Conservation (phyloP, 2,329 filamentous ascomycete genomes). For the Cryphonectria japonica region DNA sequence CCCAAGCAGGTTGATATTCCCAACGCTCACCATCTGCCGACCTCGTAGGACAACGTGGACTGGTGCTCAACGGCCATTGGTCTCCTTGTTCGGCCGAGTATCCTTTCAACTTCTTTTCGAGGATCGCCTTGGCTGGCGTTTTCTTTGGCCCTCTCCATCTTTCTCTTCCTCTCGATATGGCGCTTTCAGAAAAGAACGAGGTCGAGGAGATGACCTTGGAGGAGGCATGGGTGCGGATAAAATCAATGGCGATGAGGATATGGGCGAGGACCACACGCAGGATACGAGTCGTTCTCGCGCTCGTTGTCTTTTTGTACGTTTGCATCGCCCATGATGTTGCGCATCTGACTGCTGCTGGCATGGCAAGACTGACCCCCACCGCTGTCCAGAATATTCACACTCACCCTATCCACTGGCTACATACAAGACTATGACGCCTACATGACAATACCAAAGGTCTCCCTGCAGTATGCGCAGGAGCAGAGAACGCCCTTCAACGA, state of each 20-base stretch:
- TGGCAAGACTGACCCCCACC: conserved; percentile 11
- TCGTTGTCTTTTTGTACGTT: conserved; percentile 26
- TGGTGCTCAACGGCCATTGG: background rate
- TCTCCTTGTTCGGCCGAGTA: background rate
- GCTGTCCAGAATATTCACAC: conserved; percentile 18
- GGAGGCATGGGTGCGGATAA: conserved; percentile 27
- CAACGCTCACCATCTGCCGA: background rate
- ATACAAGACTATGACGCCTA: conserved; percentile 26
- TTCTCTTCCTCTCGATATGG: background rate
- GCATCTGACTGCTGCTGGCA: background rate
- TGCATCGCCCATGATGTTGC: background rate
- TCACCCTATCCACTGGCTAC: conserved; percentile 21
- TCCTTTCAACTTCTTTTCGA: background rate
- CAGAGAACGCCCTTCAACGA: conserved; percentile 47
- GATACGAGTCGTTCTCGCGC: conserved; percentile 20
- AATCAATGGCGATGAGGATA: conserved; percentile 19
- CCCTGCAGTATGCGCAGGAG: conserved; percentile 27
- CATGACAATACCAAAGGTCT: conserved; percentile 27
- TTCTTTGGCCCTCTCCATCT: background rate
- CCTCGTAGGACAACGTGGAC: background rate
- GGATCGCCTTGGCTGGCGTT: background rate
- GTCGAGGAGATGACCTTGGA: conserved; percentile 26
- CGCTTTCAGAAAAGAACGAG: conserved; percentile 11
- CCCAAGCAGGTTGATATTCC: background rate
- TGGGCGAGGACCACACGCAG: conserved; percentile 28